Evolutionary conservation across 2,329 filamentous ascomycete species (phyloP).

Genomic region (Venturia effusa): DNA sequence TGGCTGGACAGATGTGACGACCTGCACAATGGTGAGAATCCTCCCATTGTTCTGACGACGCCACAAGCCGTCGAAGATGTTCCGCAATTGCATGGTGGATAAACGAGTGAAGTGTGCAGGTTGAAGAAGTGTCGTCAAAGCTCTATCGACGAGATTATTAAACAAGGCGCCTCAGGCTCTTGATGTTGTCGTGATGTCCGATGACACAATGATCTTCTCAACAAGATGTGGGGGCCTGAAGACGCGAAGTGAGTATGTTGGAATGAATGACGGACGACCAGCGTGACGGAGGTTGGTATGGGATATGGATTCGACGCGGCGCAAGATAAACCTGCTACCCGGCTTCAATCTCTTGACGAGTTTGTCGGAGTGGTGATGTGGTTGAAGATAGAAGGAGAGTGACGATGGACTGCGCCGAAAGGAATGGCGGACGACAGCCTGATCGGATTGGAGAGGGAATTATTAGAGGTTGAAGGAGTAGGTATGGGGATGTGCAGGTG

Average conservation of each 20-base stretch:
- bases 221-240: neutral
- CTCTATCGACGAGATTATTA: neutral
- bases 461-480: neutral
- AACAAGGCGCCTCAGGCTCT: neutral
- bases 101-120: neutral
- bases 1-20: constrained; percentile 42
- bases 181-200: neutral
- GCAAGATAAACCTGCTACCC: neutral
- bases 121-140: neutral
- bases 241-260: neutral
- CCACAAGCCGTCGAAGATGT: constrained; percentile 11
- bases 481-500: neutral
- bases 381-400: constrained; percentile 1
- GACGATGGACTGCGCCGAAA: constrained; percentile 13
- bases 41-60: constrained; percentile 5
- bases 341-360: neutral
- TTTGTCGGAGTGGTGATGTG: neutral
- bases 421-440: constrained; percentile 17
- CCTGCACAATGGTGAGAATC: constrained; percentile 25
- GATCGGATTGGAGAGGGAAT: neutral
- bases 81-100: neutral
- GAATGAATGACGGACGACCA: constrained; percentile 2
- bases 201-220: too few relatives aligned
- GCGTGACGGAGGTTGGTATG: neutral
- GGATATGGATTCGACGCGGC: neutral